These are phyloP conservation scores for Pythium pectinolyticum DNA, from an alignment of 352 stramenopile genomes.

Conservation along the genomic window DNA sequence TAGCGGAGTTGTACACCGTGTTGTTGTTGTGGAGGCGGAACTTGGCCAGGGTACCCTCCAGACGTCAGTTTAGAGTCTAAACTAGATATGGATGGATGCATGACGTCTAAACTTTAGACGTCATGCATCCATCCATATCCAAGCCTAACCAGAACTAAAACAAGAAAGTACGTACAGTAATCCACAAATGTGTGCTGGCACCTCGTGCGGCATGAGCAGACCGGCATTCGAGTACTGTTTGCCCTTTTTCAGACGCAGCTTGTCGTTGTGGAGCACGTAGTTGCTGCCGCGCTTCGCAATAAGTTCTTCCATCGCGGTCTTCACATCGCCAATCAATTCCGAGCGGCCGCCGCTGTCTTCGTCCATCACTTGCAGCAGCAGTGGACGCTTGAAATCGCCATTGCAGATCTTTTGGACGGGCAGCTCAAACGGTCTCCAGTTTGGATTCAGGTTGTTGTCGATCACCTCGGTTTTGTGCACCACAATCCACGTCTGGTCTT, in stretches of 20 bases:
- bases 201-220: conserved; percentile 40
- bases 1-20: no score
- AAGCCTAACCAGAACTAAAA: no score
- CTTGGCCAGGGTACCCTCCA: no score
- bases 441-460: conserved; percentile 72
- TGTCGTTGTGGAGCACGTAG: conserved; percentile 56
- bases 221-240: conserved; percentile 74
- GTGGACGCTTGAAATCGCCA: conserved; percentile 58
- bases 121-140: no score
- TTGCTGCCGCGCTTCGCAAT: conserved; percentile 48
- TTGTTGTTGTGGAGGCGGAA: no score
- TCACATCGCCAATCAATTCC: conserved; percentile 69
- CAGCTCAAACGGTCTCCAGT: conserved; percentile 57
- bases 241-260: conserved; percentile 55
- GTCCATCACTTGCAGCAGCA: conserved; percentile 83
- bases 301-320: conserved; percentile 64
- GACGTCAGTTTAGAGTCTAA: no score
- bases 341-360: conserved; percentile 63
- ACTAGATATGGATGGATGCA: no score
- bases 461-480: conserved; percentile 71
- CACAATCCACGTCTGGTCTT: conserved; percentile 54
- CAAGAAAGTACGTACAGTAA: conserved; percentile 39
- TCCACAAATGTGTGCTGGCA: conserved; percentile 56
- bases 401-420: conserved; percentile 73
- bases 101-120: no score